Base-by-base conservation (phyloP, 2,329 filamentous ascomycete species). In the Exutisphaerella laricina region DNA sequence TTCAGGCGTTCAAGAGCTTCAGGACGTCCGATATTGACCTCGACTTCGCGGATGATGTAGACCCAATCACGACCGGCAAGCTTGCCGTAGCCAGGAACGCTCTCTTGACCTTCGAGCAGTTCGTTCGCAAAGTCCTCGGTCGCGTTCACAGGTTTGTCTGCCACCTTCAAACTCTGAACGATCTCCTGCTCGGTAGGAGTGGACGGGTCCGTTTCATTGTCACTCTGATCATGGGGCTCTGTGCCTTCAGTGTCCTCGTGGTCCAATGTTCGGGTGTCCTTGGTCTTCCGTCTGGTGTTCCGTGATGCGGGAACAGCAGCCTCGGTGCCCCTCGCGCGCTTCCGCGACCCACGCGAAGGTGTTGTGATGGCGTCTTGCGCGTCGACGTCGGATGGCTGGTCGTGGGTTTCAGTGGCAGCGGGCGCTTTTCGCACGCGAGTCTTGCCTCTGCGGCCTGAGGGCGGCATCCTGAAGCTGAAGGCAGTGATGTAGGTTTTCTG, bases 1-100 rank as follows among this genome's bases (percentile, higher is more conserved):
- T 51, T 46, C 28, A 58, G 48, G 39, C 58, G 57, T 39, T 63
- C 58, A 17, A 63, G 58, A 18, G 57, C 53, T 45, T 61, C 60
- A 35, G 79, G 78, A 50, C 86, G 79, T 31, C 86, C 86, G 51
- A 92, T 88, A 53, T 84, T 81, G 59, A 88, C 78, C 40, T 75
- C 73, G n/a, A 87, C 73, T 49, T 82, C 80, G 49, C 82, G 84
- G 47, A 90, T 80, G 60, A 88, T 90, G 65, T 84, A 92, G 7
- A 85, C 88, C 86, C 86, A 92, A 60, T 87, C 83, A 52, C 80
- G 78, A 12, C 84, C 86, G 14, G 85, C 80, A 48, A 92, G 82
- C 68, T 90, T 90, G 43, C 85, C 86, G 63, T 86, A 92, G 25
- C 86, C 86, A 5, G 69, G 66, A 22, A 70, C 67, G 54, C 69